Evolutionary conservation across 306 rosid species (phyloP).

Genomic region (Fragaria iinumae): DNA sequence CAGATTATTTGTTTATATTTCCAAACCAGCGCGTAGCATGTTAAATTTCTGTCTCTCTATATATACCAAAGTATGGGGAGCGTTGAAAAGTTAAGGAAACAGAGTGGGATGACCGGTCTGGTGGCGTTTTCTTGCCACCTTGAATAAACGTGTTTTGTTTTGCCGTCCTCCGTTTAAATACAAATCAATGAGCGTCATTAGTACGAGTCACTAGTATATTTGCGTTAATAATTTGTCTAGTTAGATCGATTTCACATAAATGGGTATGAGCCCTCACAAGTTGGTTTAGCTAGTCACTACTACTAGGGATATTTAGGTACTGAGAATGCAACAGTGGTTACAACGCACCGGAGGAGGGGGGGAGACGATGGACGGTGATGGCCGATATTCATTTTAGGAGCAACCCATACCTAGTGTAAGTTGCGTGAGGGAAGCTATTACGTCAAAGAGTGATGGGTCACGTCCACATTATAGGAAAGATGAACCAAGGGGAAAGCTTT

Average conservation of each 20-base stretch:
- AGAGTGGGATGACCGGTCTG: constrained; percentile 8
- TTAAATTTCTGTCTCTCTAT: not conserved
- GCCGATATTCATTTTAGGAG: not conserved
- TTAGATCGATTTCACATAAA: too few species aligned
- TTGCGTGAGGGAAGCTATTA: not conserved
- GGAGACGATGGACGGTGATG: not conserved
- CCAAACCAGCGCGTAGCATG: not conserved
- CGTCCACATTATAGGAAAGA: not conserved
- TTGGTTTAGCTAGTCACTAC: too few species aligned
- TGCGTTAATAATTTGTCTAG: too few species aligned
- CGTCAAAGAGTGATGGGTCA: not conserved
- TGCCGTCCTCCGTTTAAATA: not conserved
- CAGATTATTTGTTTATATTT: not conserved
- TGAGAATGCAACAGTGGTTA: too few species aligned
- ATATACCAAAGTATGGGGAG: not conserved
- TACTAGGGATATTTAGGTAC: too few species aligned
- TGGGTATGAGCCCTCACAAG: too few species aligned
- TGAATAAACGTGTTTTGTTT: constrained; percentile 18
- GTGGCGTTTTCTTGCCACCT: constrained; percentile 25
- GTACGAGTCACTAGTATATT: too few species aligned
- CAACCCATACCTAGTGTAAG: not conserved
- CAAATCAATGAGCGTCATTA: not conserved
- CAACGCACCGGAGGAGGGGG: too few species aligned
- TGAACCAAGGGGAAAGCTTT: not conserved
- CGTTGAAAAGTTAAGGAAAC: constrained; percentile 5